Percentiles rank a stretch among this genome's conserved stretches.
These are phyloP conservation scores for Penicillium goetzii DNA, from an alignment of 495 filamentous ascomycete species.

Conservation along the genomic window DNA sequence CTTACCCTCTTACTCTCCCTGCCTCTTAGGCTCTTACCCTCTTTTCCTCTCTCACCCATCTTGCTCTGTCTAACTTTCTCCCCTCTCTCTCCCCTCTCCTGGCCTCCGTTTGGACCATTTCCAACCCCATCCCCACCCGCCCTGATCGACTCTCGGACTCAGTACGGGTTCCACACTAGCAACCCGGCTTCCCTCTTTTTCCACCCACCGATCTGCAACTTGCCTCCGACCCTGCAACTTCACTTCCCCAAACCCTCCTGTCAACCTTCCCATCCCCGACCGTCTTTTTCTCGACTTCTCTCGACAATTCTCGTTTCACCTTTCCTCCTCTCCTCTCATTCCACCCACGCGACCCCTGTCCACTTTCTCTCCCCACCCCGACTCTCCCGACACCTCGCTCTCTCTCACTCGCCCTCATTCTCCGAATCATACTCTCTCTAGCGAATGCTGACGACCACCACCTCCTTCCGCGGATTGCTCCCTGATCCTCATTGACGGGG, in stretches of 20 bases:
- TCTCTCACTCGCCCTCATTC: slow-evolving; percentile 2
- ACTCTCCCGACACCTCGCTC: neutral
- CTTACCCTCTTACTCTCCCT: slow-evolving; percentile 3
- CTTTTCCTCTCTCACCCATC: neutral
- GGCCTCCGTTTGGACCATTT: slow-evolving; percentile 25
- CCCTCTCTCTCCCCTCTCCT: slow-evolving; percentile 30
- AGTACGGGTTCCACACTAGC: slow-evolving; percentile 34
- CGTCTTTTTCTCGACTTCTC: neutral
- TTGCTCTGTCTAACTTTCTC: slow-evolving; percentile 30
- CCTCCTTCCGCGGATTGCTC: slow-evolving; percentile 43
- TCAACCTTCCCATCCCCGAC: neutral
- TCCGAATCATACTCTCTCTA: slow-evolving; percentile 15
- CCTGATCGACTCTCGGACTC: slow-evolving; percentile 36
- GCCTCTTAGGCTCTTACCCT: neutral
- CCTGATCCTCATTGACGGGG: slow-evolving; percentile 50
- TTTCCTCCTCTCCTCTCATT: neutral
- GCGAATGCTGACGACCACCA: slow-evolving; percentile 50
- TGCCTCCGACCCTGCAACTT: slow-evolving; percentile 17
- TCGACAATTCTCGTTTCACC: slow-evolving; percentile 1
- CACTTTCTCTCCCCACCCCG: neutral
- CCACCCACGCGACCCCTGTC: slow-evolving; percentile 11
- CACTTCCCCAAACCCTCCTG: slow-evolving; percentile 6
- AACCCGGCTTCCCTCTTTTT: slow-evolving; percentile 29
- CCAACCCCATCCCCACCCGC: slow-evolving; percentile 37
- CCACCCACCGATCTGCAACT: slow-evolving; percentile 23